Conservation (phyloP, 208 protist genomes). For the Acanthamoeba royreba region DNA sequence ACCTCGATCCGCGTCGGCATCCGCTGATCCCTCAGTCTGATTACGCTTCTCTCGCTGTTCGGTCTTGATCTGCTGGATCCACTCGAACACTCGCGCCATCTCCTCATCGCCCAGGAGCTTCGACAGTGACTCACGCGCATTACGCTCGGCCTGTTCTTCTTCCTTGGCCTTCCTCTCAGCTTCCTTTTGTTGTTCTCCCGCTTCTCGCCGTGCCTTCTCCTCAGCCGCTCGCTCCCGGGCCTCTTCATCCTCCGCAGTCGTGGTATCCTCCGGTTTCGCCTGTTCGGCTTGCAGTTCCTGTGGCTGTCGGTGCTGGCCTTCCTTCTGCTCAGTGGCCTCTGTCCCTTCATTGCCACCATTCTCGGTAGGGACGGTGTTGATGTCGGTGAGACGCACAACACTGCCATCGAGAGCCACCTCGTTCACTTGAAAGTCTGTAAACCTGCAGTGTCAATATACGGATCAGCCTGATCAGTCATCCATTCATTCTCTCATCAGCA, state of each 20-base stretch:
- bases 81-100: background rate
- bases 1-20: background rate
- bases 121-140: background rate
- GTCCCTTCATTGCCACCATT: background rate
- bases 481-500: too few relatives aligned
- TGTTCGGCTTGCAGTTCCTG: background rate
- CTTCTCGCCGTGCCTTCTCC: background rate
- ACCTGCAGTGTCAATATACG: background rate
- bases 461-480: too few relatives aligned
- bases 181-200: background rate
- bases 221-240: background rate
- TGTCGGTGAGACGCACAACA: background rate
- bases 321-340: background rate
- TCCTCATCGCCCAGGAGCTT: background rate
- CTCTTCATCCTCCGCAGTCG: background rate
- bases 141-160: background rate
- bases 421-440: conserved; percentile 16
- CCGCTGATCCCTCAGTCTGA: background rate
- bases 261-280: background rate
- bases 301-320: background rate
- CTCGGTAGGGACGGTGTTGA: background rate
- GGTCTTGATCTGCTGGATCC: background rate
- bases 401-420: conserved; percentile 20
- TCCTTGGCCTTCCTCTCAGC: background rate
- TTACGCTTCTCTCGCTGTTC: background rate